These are phyloP conservation scores for Termitomyces sp. DNA, from an alignment of 768 basidiomycete species.

Conservation along the genomic window DNA sequence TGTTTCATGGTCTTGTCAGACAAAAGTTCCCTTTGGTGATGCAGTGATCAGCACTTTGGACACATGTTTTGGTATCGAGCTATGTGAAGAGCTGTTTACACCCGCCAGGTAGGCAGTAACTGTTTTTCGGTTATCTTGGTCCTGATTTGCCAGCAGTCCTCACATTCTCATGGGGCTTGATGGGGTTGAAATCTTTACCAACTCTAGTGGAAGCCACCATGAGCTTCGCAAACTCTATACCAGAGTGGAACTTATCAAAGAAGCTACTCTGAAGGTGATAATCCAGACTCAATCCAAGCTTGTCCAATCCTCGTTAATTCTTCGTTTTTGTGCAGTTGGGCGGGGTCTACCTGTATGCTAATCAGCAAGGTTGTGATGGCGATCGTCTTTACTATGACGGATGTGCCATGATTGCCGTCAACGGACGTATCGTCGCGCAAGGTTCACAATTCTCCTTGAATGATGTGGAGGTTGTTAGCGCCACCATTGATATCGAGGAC, in stretches of 20 bases:
- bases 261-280: conserved; percentile 88
- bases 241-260: conserved; percentile 92
- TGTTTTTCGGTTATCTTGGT: not conserved
- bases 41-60: conserved; percentile 90
- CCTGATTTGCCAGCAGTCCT: conserved; percentile 55
- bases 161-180: conserved; percentile 98
- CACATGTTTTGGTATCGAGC: conserved; percentile 94
- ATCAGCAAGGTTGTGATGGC: conserved; percentile 98
- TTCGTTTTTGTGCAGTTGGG: conserved; percentile 63
- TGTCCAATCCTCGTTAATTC: not conserved
- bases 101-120: conserved; percentile 77
- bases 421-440: conserved; percentile 89
- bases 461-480: conserved; percentile 95
- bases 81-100: conserved; percentile 98
- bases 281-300: not conserved
- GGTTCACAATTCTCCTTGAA: conserved; percentile 94
- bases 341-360: conserved; percentile 96
- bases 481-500: conserved; percentile 96
- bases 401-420: conserved; percentile 93
- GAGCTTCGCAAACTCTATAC: conserved; percentile 94
- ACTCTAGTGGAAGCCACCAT: conserved; percentile 97
- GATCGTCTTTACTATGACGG: conserved; percentile 98
- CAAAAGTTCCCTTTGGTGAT: conserved; percentile 93
- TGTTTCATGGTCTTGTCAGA: conserved; percentile 35
- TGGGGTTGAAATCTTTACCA: conserved; percentile 98